These are phyloP conservation scores for Sphaerobolus stellatus DNA, from an alignment of 1,284 basidiomycete species.

Conservation along the genomic window DNA sequence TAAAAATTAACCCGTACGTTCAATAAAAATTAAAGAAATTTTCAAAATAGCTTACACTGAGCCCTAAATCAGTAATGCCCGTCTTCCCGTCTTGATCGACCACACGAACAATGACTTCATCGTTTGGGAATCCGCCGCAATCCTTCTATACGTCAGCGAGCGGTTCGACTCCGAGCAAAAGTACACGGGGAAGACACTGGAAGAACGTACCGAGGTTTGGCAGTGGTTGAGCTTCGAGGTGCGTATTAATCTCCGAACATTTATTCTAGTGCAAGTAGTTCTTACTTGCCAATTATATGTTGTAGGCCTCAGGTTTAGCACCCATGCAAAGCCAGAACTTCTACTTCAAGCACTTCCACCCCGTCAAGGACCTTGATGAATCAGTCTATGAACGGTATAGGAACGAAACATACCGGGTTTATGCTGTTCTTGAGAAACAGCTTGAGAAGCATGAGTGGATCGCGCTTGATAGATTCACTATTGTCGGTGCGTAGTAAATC, in stretches of 20 bases:
- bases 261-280: not conserved
- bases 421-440: constrained; percentile 29
- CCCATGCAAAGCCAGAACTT: constrained; percentile 16
- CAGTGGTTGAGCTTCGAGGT: constrained; percentile 18
- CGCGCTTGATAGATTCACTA: constrained; percentile 1
- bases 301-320: constrained; percentile 7
- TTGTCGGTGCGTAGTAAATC: constrained; percentile 2
- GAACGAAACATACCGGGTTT: constrained; percentile 32
- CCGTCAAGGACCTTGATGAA: constrained; percentile 22
- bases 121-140: constrained; percentile 36
- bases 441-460: constrained; percentile 20
- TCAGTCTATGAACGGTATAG: constrained; percentile 31
- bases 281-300: not conserved
- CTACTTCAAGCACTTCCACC: constrained; percentile 25
- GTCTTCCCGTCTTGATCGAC: constrained; percentile 37
- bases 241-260: not conserved
- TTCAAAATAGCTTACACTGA: not conserved
- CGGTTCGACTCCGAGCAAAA: constrained; percentile 28
- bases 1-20: constrained; percentile 9
- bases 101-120: constrained; percentile 32
- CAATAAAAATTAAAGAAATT: not conserved
- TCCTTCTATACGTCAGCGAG: constrained; percentile 32
- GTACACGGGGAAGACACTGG: constrained; percentile 13
- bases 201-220: constrained; percentile 17
- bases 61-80: constrained; percentile 23